Base-by-base conservation (phyloP, 495 filamentous ascomycete species). In the Apiosordaria backusii region DNA sequence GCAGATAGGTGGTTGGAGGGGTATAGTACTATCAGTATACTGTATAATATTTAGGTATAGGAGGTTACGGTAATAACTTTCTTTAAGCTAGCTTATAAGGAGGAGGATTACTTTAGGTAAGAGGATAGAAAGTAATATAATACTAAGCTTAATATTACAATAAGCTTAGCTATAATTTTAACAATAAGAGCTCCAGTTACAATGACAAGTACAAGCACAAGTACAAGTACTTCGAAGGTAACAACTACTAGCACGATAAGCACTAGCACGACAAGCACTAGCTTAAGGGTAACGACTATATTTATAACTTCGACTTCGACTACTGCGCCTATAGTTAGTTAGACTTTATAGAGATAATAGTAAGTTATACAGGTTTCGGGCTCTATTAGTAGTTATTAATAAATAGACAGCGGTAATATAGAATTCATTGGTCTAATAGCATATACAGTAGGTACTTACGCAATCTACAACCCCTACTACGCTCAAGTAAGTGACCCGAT, bases 1-100 rank as follows among this genome's bases (percentile, higher is more conserved):
- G 9, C 35, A 5, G 70, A 66, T 6, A 72, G 79, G 22, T 79
- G 75, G 71, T 73, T 85, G 15, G 74, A 83, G 65, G 85, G 83
- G 0, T 82, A 80, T 27, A 81, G 77, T 40, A 83, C 83, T 4
- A 70, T 61, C 3, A 82, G 82, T 16, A 83, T 85, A 1, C 73
- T 77, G 5, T 84, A 87, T 69, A 74, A 80, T 64, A 81, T 86
- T 61, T 77, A 74, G 62, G 81, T 82, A 16, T 79, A 84, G 67
- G 82, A 80, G 63, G 70, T 73, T 13, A 75, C 74, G 2, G 82
- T 80, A 16, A 71, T 85, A 74, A 71, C 77, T 15, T 85, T 83
- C 77, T 86, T 86, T 70, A 77, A 79, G 63, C 69, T 82, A 27
- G 67, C 71, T 16, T 77, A 76, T 61, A 75, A 66, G 6, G 40